Base-by-base conservation (phyloP, 768 basidiomycete genomes). In the Rhodosporidiobolus sp. region DNA sequence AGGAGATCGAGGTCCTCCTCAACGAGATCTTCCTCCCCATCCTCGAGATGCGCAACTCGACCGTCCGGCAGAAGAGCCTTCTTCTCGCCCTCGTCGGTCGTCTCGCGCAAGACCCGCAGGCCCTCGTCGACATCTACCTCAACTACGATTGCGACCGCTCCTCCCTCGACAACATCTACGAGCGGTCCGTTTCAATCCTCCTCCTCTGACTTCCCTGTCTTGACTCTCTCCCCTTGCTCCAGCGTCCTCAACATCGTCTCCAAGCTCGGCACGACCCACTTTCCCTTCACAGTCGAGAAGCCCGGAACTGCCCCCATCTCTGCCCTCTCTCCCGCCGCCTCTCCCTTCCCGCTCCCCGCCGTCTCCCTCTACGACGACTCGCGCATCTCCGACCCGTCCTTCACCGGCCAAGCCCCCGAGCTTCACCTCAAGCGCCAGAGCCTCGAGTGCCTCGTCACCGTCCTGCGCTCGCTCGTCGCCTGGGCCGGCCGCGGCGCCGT, bases 11-110 rank as follows among this genome's bases (percentile, higher is more conserved):
- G 81, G 94, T 99, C 49, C 85, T 99, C n/a, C 82, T 99, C 59
- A 94, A 96, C 77, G 96, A 99, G 81, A 98, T 99, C 73, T 99
- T 98, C 84, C 88, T 98, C 67, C 96, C 96, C 3, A 95, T 99
- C 59, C 84, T 98, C 69, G 96, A 99, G 82, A 97, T 99, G 94
- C 88, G 89, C 80, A 98, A 91, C 16, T 91, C 95, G 10, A 96
- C 94, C 2, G 83, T 95, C 60, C 92, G 92, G 79, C 96, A 98
- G 80, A 98, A 99, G 82, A 89, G 89, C 6, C 88, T 92, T 60
- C 91, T 98, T 64, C 84, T 98, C 63, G 89, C 87, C 52, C 79
- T 82, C 35, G 94, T 96, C 89, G 87, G 87, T 26, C 87, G 90
- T 53, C 83, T 99, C 24, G 94, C 91, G 78, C 91, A 95, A 80